Conservation (phyloP, 208 protist genomes). For the Wallacemonas sp. region DNA sequence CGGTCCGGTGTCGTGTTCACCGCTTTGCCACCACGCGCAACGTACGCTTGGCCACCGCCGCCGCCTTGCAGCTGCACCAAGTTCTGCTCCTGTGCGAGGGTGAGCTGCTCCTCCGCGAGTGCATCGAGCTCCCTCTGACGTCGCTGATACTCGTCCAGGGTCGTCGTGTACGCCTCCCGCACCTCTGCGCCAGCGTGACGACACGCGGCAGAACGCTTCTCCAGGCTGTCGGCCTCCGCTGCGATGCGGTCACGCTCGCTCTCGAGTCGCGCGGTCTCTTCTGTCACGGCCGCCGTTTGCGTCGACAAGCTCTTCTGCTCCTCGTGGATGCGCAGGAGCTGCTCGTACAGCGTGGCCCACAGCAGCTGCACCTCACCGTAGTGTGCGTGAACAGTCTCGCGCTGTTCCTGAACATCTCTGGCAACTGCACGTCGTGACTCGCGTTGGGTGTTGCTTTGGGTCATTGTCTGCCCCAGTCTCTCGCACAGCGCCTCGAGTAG, state of each 20-base stretch:
- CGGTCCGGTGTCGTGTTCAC: background rate
- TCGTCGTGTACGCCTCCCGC: conserved; percentile 16
- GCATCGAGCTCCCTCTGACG: conserved; percentile 10
- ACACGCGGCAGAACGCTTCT: conserved; percentile 9
- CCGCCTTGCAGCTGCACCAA: conserved; percentile 16
- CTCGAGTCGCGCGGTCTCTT: conserved; percentile 28
- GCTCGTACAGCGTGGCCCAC: conserved; percentile 10
- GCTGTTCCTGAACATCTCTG: conserved; percentile 16
- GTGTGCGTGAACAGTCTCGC: conserved; percentile 15
- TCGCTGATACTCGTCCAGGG: conserved; percentile 6
- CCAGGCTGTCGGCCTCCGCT: conserved; percentile 19
- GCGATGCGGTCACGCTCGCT: conserved; percentile 30
- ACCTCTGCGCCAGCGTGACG: conserved; percentile 17
- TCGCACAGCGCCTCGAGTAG: conserved; percentile 34
- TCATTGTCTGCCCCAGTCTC: conserved; percentile 15
- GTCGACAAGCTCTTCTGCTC: conserved; percentile 16
- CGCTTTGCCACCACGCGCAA: no score
- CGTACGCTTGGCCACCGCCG: no score
- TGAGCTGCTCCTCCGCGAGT: conserved; percentile 20
- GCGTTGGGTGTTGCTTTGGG: background rate
- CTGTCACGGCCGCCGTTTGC: conserved; percentile 6
- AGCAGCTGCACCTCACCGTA: conserved; percentile 13
- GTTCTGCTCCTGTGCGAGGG: conserved; percentile 23
- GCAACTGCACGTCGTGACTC: conserved; percentile 21
- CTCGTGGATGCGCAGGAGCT: conserved; percentile 12